Percentiles rank a stretch among this genome's conserved stretches.
Evolutionary conservation across 768 basidiomycete genomes (phyloP).

Genomic region (Suillus fuscotomentosus): DNA sequence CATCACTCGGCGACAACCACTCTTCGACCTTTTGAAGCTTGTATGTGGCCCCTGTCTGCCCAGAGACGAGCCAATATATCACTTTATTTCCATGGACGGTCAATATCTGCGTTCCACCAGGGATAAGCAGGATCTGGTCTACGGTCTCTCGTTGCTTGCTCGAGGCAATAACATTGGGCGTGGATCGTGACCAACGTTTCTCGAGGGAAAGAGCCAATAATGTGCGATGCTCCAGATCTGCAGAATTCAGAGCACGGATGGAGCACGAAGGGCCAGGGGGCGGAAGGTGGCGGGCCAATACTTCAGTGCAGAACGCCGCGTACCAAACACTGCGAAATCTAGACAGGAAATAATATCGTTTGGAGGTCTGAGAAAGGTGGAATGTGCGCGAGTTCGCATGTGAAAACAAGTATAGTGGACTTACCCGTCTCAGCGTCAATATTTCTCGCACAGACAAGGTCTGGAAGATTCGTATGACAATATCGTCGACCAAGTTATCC

Average conservation of each 20-base stretch:
- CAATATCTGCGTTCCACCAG: slow-evolving; percentile 24
- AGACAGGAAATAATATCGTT: slow-evolving; percentile 25
- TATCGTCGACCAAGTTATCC: slow-evolving; percentile 27
- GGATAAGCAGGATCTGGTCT: slow-evolving; percentile 27
- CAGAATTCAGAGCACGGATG: slow-evolving; percentile 14
- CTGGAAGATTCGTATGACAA: slow-evolving; percentile 22
- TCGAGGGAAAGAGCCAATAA: slow-evolving; percentile 26
- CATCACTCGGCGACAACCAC: slow-evolving; percentile 16
- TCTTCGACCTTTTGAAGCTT: slow-evolving; percentile 20
- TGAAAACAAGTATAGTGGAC: not conserved
- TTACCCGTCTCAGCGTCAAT: slow-evolving; percentile 23
- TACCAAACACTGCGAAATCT: slow-evolving; percentile 24
- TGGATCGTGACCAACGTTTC: slow-evolving; percentile 19
- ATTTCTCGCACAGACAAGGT: slow-evolving; percentile 14
- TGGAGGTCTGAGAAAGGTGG: slow-evolving; percentile 21
- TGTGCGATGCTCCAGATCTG: slow-evolving; percentile 27
- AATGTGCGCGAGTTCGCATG: not conserved
- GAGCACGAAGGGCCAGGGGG: slow-evolving; percentile 15
- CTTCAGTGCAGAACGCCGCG: slow-evolving; percentile 20
- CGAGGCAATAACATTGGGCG: slow-evolving; percentile 14
- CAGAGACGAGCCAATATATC: slow-evolving; percentile 22
- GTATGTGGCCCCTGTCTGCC: slow-evolving; percentile 11
- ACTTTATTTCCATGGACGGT: slow-evolving; percentile 26
- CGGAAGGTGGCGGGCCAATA: slow-evolving; percentile 20
- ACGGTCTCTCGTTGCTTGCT: slow-evolving; percentile 8